Conservation (phyloP, 2,329 filamentous ascomycete genomes). For the Hypoxylon sp. region DNA sequence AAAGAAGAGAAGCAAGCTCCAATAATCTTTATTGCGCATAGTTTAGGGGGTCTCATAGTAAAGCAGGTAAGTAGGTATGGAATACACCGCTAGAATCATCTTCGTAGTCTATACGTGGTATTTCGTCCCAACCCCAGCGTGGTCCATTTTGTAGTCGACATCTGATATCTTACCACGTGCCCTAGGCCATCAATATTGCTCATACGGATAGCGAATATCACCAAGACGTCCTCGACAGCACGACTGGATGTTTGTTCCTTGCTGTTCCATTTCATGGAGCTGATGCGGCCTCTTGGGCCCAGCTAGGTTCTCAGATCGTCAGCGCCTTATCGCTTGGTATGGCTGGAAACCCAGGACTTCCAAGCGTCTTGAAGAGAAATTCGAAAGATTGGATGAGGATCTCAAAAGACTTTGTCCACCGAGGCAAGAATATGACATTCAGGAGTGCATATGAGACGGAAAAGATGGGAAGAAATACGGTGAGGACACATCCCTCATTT, state of each 20-base stretch:
- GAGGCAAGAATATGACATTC: slow-evolving; percentile 26
- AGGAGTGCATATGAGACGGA: slow-evolving; percentile 27
- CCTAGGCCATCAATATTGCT: slow-evolving; percentile 16
- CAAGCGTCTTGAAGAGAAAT: slow-evolving; percentile 4
- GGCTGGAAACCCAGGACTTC: slow-evolving; percentile 11
- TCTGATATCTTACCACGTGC: neutral
- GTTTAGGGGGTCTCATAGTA: slow-evolving; percentile 25
- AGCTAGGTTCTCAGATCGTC: slow-evolving; percentile 14
- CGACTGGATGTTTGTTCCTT: slow-evolving; percentile 18
- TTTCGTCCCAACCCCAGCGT: neutral
- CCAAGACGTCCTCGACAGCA: slow-evolving; percentile 19
- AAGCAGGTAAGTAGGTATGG: slow-evolving; percentile 20
- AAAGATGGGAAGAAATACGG: slow-evolving; percentile 18
- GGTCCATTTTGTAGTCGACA: neutral
- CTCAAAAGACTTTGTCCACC: slow-evolving; percentile 24
- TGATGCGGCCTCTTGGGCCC: slow-evolving; percentile 20
- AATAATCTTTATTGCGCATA: slow-evolving; percentile 25
- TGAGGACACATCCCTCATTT: neutral
- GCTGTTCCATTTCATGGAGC: slow-evolving; percentile 24
- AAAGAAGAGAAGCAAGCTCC: slow-evolving; percentile 16
- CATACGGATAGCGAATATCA: slow-evolving; percentile 25
- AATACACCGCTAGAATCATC: neutral
- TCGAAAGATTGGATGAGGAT: slow-evolving; percentile 27
- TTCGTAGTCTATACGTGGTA: neutral
- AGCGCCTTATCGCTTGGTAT: slow-evolving; percentile 9